phyloP scores from a whole-genome alignment of 2,329 filamentous ascomycete genomes.

The Ophiocordyceps sinensis region DNA sequence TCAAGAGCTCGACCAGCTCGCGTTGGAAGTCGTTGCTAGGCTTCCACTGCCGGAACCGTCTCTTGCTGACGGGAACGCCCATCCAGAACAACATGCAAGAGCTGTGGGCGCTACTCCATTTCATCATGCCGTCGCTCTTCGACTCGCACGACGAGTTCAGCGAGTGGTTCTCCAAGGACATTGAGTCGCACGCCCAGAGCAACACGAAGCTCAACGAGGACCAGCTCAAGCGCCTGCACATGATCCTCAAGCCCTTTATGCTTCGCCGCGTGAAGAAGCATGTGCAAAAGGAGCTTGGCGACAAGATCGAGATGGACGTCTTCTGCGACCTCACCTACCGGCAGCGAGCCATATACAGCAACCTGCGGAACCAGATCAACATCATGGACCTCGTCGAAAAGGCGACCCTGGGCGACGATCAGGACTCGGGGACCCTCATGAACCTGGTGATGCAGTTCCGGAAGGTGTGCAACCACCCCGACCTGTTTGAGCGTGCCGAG shows the following conservation, averaged over 20 bases:
- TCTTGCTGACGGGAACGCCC: constrained; percentile 87
- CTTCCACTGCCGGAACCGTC: constrained; percentile 89
- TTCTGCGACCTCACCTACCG: constrained; percentile 96
- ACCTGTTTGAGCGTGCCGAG: constrained; percentile 89
- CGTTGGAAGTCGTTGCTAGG: constrained; percentile 91
- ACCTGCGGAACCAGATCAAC: constrained; percentile 90
- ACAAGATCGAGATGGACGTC: constrained; percentile 95
- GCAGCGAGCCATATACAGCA: constrained; percentile 85
- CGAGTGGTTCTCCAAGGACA: constrained; percentile 91
- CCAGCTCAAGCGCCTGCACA: constrained; percentile 89
- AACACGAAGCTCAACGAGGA: constrained; percentile 99
- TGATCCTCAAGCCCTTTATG: constrained; percentile 99
- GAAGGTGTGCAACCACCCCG: constrained; percentile 97
- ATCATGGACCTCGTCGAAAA: constrained; percentile 98
- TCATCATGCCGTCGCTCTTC: constrained; percentile 99
- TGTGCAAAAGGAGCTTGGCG: constrained; percentile 94
- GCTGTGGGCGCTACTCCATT: constrained; percentile 91
- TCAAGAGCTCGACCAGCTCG: constrained; percentile 94
- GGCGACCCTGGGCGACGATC: constrained; percentile 82
- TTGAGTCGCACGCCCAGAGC: constrained; percentile 95
- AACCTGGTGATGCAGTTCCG: constrained; percentile 99
- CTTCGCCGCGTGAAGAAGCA: constrained; percentile 98
- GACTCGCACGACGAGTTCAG: constrained; percentile 88
- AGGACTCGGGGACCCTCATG: constrained; percentile 93
- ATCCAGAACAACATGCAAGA: constrained; percentile 99